These are phyloP conservation scores for Talaromyces piceae DNA, from an alignment of 2,329 filamentous ascomycete species.

Conservation along the genomic window DNA sequence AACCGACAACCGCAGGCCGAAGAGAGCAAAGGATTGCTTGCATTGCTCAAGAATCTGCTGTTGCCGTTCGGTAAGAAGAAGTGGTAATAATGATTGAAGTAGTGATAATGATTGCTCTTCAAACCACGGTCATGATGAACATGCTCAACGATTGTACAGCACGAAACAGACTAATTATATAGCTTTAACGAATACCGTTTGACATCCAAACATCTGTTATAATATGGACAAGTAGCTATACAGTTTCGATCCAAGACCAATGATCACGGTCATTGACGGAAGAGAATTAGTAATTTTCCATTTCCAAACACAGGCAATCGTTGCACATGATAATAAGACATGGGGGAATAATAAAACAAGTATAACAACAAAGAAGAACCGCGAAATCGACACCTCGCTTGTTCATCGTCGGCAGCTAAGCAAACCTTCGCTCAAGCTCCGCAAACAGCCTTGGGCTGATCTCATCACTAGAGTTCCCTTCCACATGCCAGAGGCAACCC, in stretches of 20 bases:
- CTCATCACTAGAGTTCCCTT: constrained; percentile 86
- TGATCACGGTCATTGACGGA: background rate
- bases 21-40: constrained; percentile 2
- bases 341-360: constrained; percentile 15
- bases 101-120: too few relatives aligned
- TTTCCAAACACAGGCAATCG: background rate
- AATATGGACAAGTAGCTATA: background rate
- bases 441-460: constrained; percentile 82
- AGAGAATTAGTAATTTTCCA: too few relatives aligned
- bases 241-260: background rate
- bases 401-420: constrained; percentile 15
- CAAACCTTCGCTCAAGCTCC: constrained; percentile 76
- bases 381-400: background rate
- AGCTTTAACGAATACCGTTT: background rate
- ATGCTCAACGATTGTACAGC: background rate
- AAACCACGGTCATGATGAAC: too few relatives aligned
- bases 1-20: background rate
- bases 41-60: background rate
- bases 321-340: background rate
- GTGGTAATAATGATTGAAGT: too few relatives aligned
- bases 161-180: background rate
- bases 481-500: constrained; percentile 77
- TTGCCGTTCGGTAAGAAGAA: constrained; percentile 2
- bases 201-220: background rate
- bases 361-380: constrained; percentile 14